These are phyloP conservation scores for Coemansia sp. DNA, from an alignment of 192 early-diverging fungal genomes.

Conservation along the genomic window DNA sequence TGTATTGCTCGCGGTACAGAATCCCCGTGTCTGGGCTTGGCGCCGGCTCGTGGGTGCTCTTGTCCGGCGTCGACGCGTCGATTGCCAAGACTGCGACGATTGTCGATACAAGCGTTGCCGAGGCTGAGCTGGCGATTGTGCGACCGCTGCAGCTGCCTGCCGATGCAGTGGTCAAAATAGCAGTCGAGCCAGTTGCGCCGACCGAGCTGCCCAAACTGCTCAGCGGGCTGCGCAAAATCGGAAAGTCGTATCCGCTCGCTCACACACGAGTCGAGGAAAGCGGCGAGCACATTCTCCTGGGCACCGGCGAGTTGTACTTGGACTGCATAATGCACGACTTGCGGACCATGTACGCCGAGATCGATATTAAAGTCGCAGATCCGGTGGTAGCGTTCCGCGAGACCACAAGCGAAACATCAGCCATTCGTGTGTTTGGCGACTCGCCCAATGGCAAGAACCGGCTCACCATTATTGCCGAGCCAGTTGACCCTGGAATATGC, in stretches of 20 bases:
- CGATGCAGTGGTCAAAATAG: slow-evolving; percentile 87
- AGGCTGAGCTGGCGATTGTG: slow-evolving; percentile 81
- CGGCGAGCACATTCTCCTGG: slow-evolving; percentile 94
- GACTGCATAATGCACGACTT: slow-evolving; percentile 97
- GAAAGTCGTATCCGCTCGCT: slow-evolving; percentile 90
- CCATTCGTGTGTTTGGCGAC: slow-evolving; percentile 94
- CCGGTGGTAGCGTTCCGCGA: slow-evolving; percentile 95
- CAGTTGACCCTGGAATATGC: slow-evolving; percentile 85
- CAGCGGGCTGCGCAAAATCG: slow-evolving; percentile 92
- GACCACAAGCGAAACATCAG: slow-evolving; percentile 90
- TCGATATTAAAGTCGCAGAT: slow-evolving; percentile 98
- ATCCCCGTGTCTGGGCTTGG: slow-evolving; percentile 75
- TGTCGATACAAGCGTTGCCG: slow-evolving; percentile 57
- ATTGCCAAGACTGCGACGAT: slow-evolving; percentile 97
- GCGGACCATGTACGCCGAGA: slow-evolving; percentile 88
- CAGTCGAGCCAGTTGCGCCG: slow-evolving; percentile 96
- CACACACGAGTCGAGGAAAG: slow-evolving; percentile 93
- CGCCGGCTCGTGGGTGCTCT: slow-evolving; percentile 88
- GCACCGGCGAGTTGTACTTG: slow-evolving; percentile 93
- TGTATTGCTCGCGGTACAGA: slow-evolving; percentile 78
- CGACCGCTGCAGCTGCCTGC: slow-evolving; percentile 80
- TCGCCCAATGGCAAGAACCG: slow-evolving; percentile 99
- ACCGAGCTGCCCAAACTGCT: slow-evolving; percentile 98
- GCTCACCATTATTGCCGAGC: slow-evolving; percentile 93
- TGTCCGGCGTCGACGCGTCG: slow-evolving; percentile 88